These are phyloP conservation scores for Malus fusca DNA, from an alignment of 306 rosid species.

Conservation along the genomic window DNA sequence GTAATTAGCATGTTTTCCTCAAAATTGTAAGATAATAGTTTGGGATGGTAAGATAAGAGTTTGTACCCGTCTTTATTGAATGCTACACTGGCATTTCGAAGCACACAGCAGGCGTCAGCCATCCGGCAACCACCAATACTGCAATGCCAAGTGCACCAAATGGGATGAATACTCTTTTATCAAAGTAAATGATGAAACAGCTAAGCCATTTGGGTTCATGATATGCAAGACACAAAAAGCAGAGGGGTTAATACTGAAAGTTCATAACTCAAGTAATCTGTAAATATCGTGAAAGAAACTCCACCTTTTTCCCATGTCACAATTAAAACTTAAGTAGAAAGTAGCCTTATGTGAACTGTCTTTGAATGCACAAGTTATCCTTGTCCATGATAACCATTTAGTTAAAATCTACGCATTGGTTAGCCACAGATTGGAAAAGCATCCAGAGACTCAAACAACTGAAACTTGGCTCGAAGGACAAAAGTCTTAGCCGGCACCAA, in stretches of 20 bases:
- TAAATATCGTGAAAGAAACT: too few species aligned
- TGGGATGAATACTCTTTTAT: background rate
- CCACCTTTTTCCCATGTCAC: too few species aligned
- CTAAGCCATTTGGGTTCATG: background rate
- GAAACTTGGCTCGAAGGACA: too few species aligned
- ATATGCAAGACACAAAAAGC: background rate
- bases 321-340: background rate
- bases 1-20: background rate
- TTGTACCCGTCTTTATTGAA: background rate
- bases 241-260: background rate
- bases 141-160: background rate
- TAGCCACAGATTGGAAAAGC: background rate
- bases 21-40: background rate
- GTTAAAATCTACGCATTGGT: background rate
- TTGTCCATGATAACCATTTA: background rate
- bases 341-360: background rate
- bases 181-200: background rate
- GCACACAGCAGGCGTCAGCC: conserved; percentile 2
- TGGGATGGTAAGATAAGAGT: background rate
- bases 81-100: background rate
- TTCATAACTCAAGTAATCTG: background rate
- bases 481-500: too few species aligned
- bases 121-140: background rate
- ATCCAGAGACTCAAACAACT: too few species aligned
- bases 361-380: background rate